These are phyloP conservation scores for Cadophora luteo-olivacea DNA, from an alignment of 2,329 filamentous ascomycete genomes.

Conservation along the genomic window DNA sequence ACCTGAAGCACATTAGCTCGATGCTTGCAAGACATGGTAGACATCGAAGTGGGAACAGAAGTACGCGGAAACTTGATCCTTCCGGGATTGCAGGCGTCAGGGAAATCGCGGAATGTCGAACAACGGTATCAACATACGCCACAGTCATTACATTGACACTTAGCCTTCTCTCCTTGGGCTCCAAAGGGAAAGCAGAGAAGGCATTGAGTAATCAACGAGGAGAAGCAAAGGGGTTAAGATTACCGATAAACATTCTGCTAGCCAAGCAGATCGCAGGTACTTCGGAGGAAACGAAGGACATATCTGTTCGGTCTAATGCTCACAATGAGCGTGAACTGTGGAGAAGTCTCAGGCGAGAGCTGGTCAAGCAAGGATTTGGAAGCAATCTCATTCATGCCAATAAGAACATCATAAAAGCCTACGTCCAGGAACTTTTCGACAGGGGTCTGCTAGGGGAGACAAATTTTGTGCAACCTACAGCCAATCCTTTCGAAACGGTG, in stretches of 20 bases:
- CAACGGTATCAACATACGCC: slow-evolving; percentile 23
- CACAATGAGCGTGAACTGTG: slow-evolving; percentile 58
- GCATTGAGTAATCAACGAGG: slow-evolving; percentile 16
- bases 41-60: not conserved
- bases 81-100: slow-evolving; percentile 26
- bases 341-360: slow-evolving; percentile 59
- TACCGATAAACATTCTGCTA: slow-evolving; percentile 18
- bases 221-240: slow-evolving; percentile 17
- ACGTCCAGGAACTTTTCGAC: slow-evolving; percentile 27
- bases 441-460: slow-evolving; percentile 22
- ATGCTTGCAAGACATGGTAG: not conserved
- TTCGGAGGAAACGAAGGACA: slow-evolving; percentile 32
- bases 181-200: slow-evolving; percentile 25
- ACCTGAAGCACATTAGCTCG: slow-evolving; percentile 5
- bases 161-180: slow-evolving; percentile 26
- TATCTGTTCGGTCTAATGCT: slow-evolving; percentile 17
- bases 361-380: slow-evolving; percentile 62
- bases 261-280: slow-evolving; percentile 12
- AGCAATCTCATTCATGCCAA: slow-evolving; percentile 58
- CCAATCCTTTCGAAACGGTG: no score
- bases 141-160: slow-evolving; percentile 26
- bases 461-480: no score
- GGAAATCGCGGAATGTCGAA: slow-evolving; percentile 17
- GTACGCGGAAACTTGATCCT: slow-evolving; percentile 10
- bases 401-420: slow-evolving; percentile 49